Conservation (phyloP, 2,329 filamentous ascomycete genomes). For the Alternaria sp. region DNA sequence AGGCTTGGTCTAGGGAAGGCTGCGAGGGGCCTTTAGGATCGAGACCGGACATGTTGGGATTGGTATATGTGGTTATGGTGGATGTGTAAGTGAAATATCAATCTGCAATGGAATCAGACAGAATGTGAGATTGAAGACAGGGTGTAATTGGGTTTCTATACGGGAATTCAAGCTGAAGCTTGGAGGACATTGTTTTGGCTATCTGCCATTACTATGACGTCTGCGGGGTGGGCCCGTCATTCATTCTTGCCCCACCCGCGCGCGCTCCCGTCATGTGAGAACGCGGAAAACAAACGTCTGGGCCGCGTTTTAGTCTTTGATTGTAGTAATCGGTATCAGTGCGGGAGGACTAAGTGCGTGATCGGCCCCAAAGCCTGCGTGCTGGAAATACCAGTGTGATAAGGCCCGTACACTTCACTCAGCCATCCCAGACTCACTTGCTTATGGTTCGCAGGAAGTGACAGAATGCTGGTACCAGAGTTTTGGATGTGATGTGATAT, state of each 20-base stretch:
- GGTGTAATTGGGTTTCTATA: background rate
- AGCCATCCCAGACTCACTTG: background rate
- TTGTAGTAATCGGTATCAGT: slow-evolving; percentile 17
- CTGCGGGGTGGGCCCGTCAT: slow-evolving; percentile 41
- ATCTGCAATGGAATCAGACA: background rate
- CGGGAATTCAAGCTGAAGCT: slow-evolving; percentile 12
- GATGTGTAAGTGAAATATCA: background rate
- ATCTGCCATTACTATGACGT: slow-evolving; percentile 37
- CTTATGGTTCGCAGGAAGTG: background rate
- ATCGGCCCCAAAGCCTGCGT: slow-evolving; percentile 1
- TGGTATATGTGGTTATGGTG: background rate
- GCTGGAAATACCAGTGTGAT: background rate
- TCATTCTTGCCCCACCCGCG: slow-evolving; percentile 27
- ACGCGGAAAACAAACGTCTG: slow-evolving; percentile 17
- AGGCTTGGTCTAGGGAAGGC: slow-evolving; percentile 55
- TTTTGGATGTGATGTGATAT: background rate
- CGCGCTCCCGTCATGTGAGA: slow-evolving; percentile 20
- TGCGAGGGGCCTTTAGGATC: slow-evolving; percentile 55
- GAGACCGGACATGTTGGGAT: slow-evolving; percentile 50
- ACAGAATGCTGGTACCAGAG: background rate
- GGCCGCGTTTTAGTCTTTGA: slow-evolving; percentile 15
- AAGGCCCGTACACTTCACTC: background rate
- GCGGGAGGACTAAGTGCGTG: slow-evolving; percentile 3
- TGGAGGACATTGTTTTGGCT: slow-evolving; percentile 6
- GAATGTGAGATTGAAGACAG: background rate